Percentiles rank a stretch among this genome's conserved stretches.
phyloP scores from a whole-genome alignment of 2,329 filamentous ascomycete species.

The Blastomyces emzantsi region DNA sequence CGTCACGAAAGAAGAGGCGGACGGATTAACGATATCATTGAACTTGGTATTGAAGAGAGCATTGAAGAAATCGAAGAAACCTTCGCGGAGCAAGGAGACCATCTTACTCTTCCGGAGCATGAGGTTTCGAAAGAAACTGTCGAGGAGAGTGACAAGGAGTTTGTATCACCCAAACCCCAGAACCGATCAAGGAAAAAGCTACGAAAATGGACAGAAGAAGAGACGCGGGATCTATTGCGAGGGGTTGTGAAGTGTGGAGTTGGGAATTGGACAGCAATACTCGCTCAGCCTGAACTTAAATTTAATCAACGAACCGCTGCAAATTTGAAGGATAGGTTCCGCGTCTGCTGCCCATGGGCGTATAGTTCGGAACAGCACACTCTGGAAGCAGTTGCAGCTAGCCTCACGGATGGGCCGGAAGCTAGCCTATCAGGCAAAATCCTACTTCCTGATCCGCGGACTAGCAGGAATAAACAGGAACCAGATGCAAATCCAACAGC shows the following conservation, averaged over 20 bases:
- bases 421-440: conserved; percentile 12
- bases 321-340: conserved; percentile 54
- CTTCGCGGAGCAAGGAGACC: not conserved
- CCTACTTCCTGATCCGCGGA: conserved; percentile 19
- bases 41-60: conserved; percentile 20
- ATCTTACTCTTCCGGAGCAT: not conserved
- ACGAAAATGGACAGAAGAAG: conserved; percentile 51
- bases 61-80: conserved; percentile 13
- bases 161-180: conserved; percentile 23
- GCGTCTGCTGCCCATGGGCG: conserved; percentile 46
- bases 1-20: conserved; percentile 26
- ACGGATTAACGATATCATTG: conserved; percentile 30
- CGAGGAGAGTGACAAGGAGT: conserved; percentile 13
- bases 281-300: conserved; percentile 47
- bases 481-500: not conserved
- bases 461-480: conserved; percentile 15
- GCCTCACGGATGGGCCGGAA: conserved; percentile 11
- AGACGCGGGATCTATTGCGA: conserved; percentile 49
- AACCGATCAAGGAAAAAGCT: conserved; percentile 42
- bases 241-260: conserved; percentile 54
- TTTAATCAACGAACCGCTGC: conserved; percentile 53
- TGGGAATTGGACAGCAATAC: conserved; percentile 56
- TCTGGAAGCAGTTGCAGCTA: conserved; percentile 28
- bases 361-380: conserved; percentile 34
- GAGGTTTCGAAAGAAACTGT: not conserved